Base-by-base conservation (phyloP, 2,329 filamentous ascomycete genomes). In the Myriosclerotinia duriaeana region DNA sequence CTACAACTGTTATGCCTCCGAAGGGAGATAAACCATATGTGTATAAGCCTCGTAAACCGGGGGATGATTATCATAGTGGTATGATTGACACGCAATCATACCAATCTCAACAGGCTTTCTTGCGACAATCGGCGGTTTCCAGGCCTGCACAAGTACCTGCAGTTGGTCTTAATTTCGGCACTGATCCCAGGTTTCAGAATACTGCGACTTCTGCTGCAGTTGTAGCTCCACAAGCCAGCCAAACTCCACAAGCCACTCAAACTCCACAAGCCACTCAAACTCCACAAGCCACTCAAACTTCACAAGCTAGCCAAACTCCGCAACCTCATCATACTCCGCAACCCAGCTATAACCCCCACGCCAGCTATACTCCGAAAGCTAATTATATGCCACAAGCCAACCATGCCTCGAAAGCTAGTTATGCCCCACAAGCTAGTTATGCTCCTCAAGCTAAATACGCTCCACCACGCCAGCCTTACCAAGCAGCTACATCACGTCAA, bases 21-120 rank as follows among this genome's bases (percentile, higher is more conserved):
- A 78, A 77, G 60, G 68, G 76, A 8, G 80, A 81, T 42, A 85
- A 81, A 73, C 83, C 83, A 6, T 85, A 85, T 68, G 77, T 80
- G 44, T 85, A 85, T 74, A 85, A 86, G 70, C 82, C 83, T 68
- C 74, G 74, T 59, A 67, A 61, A 58, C 66, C 36, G 60, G 63
- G 50, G 62, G 55, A 60, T 36, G 72, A 72, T 40, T 54, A 69
- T 44, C 75, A 76, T 65, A 70, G 72, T 44, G 55, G 46, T 36
- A 22, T 61, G 30, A 64, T 75, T 67, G 75, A 76, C 69, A 69
- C 70, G 64, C 74, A 74, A 67, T 74, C 75, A 65, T 76, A 75
- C 67, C 70, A 67, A 65, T 73, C 71, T 59, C 75, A 77, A 68
- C 74, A 76, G 68, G 72, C 69, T 46, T 76, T 76, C 70, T 68